phyloP scores from a whole-genome alignment of 306 rosid genomes.

The Quercus alba region DNA sequence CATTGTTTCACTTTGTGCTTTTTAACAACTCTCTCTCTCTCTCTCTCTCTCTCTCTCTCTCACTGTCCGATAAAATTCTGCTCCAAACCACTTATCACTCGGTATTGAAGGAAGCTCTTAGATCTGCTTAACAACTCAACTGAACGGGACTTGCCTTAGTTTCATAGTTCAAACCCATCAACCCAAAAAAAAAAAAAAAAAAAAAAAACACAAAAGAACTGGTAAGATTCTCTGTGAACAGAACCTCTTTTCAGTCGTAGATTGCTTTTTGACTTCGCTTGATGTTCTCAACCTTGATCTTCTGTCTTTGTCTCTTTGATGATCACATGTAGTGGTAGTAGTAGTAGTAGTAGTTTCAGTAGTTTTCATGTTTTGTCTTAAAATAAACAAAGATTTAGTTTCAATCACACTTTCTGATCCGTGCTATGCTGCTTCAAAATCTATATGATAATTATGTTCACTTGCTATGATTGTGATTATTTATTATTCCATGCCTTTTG shows the following conservation, averaged over 20 bases:
- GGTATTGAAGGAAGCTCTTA: constrained; percentile 14
- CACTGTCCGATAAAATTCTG: too few species aligned
- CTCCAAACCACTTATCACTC: not conserved
- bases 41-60: too few species aligned
- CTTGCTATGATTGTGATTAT: constrained; percentile 2
- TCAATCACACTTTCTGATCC: constrained; percentile 9
- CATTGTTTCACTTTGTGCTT: too few species aligned
- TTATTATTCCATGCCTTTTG: not conserved
- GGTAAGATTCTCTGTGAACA: constrained; percentile 53
- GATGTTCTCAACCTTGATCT: not conserved
- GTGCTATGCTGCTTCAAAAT: not conserved
- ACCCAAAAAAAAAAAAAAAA: not conserved
- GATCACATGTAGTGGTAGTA: constrained; percentile 7
- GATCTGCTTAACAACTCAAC: constrained; percentile 41
- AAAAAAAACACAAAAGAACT: not conserved
- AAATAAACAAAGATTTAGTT: constrained; percentile 1
- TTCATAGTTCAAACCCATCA: constrained; percentile 14
- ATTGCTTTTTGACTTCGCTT: constrained; percentile 26
- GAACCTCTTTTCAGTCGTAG: not conserved
- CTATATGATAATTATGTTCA: not conserved
- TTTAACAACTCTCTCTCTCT: too few species aligned
- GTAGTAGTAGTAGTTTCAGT: not conserved
- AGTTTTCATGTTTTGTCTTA: not conserved
- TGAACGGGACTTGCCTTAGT: constrained; percentile 26
- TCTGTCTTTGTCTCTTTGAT: not conserved